phyloP scores from a whole-genome alignment of 805 yeast species.

The Candida alai region DNA sequence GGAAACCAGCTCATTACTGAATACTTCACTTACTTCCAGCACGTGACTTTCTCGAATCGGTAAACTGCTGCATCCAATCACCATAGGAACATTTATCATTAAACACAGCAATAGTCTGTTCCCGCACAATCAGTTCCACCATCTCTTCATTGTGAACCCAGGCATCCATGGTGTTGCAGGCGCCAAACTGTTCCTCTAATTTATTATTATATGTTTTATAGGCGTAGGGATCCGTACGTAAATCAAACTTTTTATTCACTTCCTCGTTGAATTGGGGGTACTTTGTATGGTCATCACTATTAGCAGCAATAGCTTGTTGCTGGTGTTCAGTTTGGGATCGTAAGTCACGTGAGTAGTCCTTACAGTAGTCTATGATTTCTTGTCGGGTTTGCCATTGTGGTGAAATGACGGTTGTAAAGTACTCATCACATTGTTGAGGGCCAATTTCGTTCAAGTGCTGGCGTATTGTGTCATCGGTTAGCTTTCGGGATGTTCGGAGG shows the following conservation, averaged over 20 bases:
- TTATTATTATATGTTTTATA: constrained; percentile 18
- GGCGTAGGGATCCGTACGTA: constrained; percentile 40
- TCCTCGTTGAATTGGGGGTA: constrained; percentile 5
- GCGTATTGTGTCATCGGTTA: constrained; percentile 37
- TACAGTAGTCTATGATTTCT: constrained; percentile 28
- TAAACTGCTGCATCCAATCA: constrained; percentile 33
- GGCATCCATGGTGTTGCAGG: constrained; percentile 26
- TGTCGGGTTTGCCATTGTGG: constrained; percentile 38
- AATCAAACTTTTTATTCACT: constrained; percentile 18
- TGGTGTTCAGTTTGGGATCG: constrained; percentile 14
- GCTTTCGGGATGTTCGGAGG: constrained; percentile 33
- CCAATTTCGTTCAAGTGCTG: constrained; percentile 34
- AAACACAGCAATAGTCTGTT: constrained; percentile 28
- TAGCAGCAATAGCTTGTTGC: constrained; percentile 3
- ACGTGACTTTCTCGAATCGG: too few relatives aligned
- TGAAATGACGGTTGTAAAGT: constrained; percentile 22
- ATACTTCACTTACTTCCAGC: too few relatives aligned
- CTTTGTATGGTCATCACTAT: too few relatives aligned
- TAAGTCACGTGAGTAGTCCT: constrained; percentile 21
- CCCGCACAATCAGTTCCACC: constrained; percentile 32
- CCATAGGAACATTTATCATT: constrained; percentile 34
- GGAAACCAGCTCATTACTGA: too few relatives aligned
- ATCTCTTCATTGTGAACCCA: constrained; percentile 35
- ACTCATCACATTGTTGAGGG: constrained; percentile 22
- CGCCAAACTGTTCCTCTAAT: constrained; percentile 19